Base-by-base conservation (phyloP, 805 yeast genomes). In the Saccharomycopsis selenospora region DNA sequence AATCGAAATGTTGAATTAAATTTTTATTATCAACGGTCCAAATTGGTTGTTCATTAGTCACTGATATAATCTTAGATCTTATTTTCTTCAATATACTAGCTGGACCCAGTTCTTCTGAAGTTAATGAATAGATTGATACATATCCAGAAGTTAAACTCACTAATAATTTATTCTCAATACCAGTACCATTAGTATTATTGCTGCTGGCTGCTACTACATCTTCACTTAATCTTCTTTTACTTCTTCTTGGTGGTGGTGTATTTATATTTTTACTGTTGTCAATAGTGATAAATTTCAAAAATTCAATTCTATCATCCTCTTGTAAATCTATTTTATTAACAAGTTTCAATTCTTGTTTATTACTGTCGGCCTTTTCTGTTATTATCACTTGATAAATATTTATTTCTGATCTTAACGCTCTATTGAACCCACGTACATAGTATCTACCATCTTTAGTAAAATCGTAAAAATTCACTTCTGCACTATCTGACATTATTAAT, bases 221-320 rank as follows among this genome's bases (percentile, higher is more conserved):
- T 14, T 45, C 43, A 20, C 38, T 47, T 14, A 48, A 42, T 36
- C 45, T 49, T 46, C 52, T 49, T 23, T 49, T 49, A 7, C 33
- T 43, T 2, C 23, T 23, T 20, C 13, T 40, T 3, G 23, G 42
- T 8, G 40, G 20, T 20, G 17, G 18, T 7, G 24, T 22, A 8
- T 3, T 17, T 22, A n/a, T 17, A 14, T 18, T 14, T 18, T 20
- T 13, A 14, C 20, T 28, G 24, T 29, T 29, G 5, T 26, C 29
- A 22, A 29, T 14, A n/a, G 29, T 45, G 10, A 45, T 18, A 26
- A 49, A 49, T 41, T 48, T 45, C 17, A 33, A 22, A 22, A 29
- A 41, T 20, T 17, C 27, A 5, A 49, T 25, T 22, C 28, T 22
- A 18, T 45, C 45, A 18, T 27, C 30, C 22, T 49, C 24, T 7